Evolutionary conservation across 441 rosid genomes (phyloP).

Genomic region (Oxalis stricta): DNA sequence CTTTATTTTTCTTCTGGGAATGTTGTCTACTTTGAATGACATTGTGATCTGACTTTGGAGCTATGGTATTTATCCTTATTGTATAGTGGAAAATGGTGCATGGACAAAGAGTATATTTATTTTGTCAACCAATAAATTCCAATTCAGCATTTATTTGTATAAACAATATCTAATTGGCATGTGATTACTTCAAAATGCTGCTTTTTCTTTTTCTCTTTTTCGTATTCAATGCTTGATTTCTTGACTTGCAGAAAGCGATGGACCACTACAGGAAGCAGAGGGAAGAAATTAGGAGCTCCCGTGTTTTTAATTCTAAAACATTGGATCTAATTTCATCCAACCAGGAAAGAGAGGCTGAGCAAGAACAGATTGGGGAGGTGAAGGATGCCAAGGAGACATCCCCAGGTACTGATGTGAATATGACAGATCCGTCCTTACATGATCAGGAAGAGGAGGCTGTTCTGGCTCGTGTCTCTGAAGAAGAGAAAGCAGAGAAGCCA

Average conservation of each 20-base stretch:
- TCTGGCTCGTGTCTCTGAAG: too few relatives aligned
- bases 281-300: slow-evolving; percentile 26
- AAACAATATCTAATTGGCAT: too few relatives aligned
- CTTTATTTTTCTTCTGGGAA: too few relatives aligned
- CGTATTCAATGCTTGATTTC: slow-evolving; percentile 1
- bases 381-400: slow-evolving; percentile 14
- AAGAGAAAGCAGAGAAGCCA: slow-evolving; percentile 16
- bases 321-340: slow-evolving; percentile 15
- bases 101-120: too few relatives aligned
- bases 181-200: neutral
- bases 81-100: too few relatives aligned
- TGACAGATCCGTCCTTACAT: too few relatives aligned
- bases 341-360: slow-evolving; percentile 15
- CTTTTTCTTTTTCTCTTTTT: neutral
- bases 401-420: slow-evolving; percentile 15
- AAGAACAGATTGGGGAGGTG: slow-evolving; percentile 9
- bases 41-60: too few relatives aligned
- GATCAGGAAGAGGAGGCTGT: too few relatives aligned
- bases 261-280: slow-evolving; percentile 67
- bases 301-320: slow-evolving; percentile 10
- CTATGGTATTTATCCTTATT: too few relatives aligned
- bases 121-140: too few relatives aligned
- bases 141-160: too few relatives aligned
- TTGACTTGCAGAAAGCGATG: slow-evolving; percentile 58
- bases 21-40: neutral